phyloP scores from a whole-genome alignment of 1,284 basidiomycete species.

The Quambalaria eucalypti region DNA sequence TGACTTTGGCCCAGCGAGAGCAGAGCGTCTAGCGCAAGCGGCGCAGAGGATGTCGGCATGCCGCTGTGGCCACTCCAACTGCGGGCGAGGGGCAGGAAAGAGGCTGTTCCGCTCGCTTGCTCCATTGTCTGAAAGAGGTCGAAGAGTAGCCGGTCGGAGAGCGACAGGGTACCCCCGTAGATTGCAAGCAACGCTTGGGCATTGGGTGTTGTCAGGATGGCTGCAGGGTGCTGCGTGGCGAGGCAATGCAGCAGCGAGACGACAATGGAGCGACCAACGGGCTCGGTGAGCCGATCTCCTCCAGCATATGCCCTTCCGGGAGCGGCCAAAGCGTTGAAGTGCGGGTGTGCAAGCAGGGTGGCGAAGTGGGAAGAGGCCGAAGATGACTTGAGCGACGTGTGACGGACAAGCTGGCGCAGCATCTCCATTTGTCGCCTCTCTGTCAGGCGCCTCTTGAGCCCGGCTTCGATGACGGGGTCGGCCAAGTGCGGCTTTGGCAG shows the following conservation, averaged over 20 bases:
- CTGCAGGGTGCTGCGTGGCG: slow-evolving; percentile 62
- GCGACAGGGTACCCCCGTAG: slow-evolving; percentile 63
- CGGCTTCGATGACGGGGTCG: slow-evolving; percentile 64
- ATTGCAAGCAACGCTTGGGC: slow-evolving; percentile 64
- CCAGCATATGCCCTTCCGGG: slow-evolving; percentile 3
- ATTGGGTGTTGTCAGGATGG: slow-evolving; percentile 72
- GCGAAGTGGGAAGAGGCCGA: slow-evolving; percentile 20
- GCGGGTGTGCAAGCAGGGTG: slow-evolving; percentile 20
- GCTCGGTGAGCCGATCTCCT: slow-evolving; percentile 38
- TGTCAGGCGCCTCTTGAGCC: slow-evolving; percentile 58
- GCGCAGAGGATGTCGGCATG: background rate
- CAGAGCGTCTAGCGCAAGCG: slow-evolving; percentile 55
- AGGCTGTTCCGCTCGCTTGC: slow-evolving; percentile 55
- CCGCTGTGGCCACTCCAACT: slow-evolving; percentile 10
- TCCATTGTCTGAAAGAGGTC: slow-evolving; percentile 73
- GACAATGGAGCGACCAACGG: background rate
- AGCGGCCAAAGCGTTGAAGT: slow-evolving; percentile 14
- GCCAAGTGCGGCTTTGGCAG: slow-evolving; percentile 57
- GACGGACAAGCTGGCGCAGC: slow-evolving; percentile 47
- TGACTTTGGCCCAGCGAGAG: slow-evolving; percentile 61
- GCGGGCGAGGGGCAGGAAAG: slow-evolving; percentile 47
- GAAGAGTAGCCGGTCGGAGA: slow-evolving; percentile 60
- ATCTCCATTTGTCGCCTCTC: slow-evolving; percentile 53
- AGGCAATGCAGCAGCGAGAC: slow-evolving; percentile 6
- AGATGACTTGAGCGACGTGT: slow-evolving; percentile 7